Percentiles rank a stretch among this genome's conserved stretches.
Conservation (phyloP, 2,329 filamentous ascomycete species). For the Diaporthe aspalathi region DNA sequence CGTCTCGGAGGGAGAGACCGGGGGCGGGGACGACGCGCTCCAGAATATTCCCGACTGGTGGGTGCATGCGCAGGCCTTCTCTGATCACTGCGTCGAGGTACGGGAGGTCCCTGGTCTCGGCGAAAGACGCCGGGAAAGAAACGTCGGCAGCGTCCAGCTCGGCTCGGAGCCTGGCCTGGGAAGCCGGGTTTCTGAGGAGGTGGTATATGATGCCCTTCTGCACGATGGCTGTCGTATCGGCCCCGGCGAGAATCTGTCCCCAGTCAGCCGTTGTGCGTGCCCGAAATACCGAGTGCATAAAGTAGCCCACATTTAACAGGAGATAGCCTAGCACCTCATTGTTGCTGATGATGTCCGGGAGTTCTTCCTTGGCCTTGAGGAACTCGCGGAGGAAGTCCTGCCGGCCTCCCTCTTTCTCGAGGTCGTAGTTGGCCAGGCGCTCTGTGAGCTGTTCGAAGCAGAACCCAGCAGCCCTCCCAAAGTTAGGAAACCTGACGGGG, state of each 20-base stretch:
- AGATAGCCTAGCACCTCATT: slow-evolving; percentile 11
- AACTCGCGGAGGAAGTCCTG: slow-evolving; percentile 16
- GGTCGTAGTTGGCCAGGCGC: background rate
- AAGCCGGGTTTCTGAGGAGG: background rate
- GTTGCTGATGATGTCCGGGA: background rate
- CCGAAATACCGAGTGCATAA: background rate
- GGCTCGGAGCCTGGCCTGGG: background rate
- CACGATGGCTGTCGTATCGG: slow-evolving; percentile 20
- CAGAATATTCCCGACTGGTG: slow-evolving; percentile 8
- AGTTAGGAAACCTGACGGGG: slow-evolving; percentile 8
- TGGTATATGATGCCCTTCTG: slow-evolving; percentile 21
- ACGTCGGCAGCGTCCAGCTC: background rate
- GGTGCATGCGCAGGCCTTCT: slow-evolving; percentile 13
- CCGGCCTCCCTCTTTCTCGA: background rate
- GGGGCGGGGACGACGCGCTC: background rate
- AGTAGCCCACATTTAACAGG: background rate
- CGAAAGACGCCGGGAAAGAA: background rate
- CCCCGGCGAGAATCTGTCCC: slow-evolving; percentile 1
- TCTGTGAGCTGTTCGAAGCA: slow-evolving; percentile 24
- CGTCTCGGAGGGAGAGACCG: background rate
- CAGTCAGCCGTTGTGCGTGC: background rate
- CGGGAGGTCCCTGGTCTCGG: background rate
- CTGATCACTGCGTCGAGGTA: slow-evolving; percentile 12
- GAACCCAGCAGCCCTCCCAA: slow-evolving; percentile 4
- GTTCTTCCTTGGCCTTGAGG: slow-evolving; percentile 6